A percentile compares a stretch with the other conserved stretches of the same genome.
These are phyloP conservation scores for Camelina neglecta DNA, from an alignment of 345 rosid genomes.

Conservation along the genomic window DNA sequence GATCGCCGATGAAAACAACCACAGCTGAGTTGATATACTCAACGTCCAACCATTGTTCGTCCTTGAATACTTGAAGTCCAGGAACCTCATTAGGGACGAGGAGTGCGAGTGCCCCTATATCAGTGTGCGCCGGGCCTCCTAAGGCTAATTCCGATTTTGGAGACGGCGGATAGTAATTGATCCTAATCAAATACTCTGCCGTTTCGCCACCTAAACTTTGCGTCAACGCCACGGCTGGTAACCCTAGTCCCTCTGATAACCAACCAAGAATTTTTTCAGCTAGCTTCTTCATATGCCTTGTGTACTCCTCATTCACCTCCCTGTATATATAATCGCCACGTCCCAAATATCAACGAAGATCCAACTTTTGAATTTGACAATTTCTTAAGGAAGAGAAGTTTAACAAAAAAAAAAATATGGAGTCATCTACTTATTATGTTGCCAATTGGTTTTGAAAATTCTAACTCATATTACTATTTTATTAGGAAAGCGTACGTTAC, in stretches of 20 bases:
- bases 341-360: not conserved
- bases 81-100: not conserved
- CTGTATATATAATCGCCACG: not conserved
- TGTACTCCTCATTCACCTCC: constrained; percentile 21
- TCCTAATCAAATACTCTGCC: not conserved
- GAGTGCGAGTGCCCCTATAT: constrained; percentile 14
- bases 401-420: not conserved
- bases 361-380: not conserved
- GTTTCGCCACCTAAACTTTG: not conserved
- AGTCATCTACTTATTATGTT: not conserved
- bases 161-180: constrained; percentile 7
- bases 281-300: not conserved
- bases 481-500: not conserved
- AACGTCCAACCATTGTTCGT: constrained; percentile 1
- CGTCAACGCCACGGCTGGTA: not conserved
- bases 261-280: constrained; percentile 1
- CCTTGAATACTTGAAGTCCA: constrained; percentile 15
- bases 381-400: not conserved
- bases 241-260: constrained; percentile 10
- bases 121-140: not conserved
- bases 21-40: not conserved
- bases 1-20: constrained; percentile 10
- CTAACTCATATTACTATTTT: not conserved
- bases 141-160: not conserved
- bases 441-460: not conserved